These are phyloP conservation scores for Artomyces pyxidatus DNA, from an alignment of 768 basidiomycete genomes.

Conservation along the genomic window DNA sequence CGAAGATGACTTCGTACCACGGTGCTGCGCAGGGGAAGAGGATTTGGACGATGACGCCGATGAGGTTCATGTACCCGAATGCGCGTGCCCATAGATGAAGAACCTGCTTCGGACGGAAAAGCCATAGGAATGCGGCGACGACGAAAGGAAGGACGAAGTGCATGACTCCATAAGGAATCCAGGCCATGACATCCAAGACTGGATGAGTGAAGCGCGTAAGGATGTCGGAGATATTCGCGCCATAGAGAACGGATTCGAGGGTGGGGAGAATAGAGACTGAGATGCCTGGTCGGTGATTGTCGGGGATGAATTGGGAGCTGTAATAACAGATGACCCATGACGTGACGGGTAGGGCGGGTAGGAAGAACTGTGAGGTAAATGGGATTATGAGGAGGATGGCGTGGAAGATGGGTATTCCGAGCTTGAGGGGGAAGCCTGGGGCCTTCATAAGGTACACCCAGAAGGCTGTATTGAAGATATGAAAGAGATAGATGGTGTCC, in stretches of 20 bases:
- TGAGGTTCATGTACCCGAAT: constrained; percentile 90
- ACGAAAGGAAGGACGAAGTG: constrained; percentile 88
- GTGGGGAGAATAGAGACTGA: constrained; percentile 92
- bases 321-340: constrained; percentile 84
- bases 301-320: constrained; percentile 79
- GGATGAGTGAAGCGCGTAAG: constrained; percentile 93
- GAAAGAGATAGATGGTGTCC: constrained; percentile 59
- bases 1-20: constrained; percentile 97
- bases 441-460: constrained; percentile 68
- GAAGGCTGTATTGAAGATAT: constrained; percentile 52
- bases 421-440: constrained; percentile 65
- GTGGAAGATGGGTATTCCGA: constrained; percentile 71
- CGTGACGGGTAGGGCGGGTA: constrained; percentile 82
- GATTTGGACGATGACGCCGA: constrained; percentile 83
- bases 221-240: constrained; percentile 96
- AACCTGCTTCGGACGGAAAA: constrained; percentile 74
- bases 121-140: constrained; percentile 80
- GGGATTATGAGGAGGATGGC: constrained; percentile 65
- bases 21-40: constrained; percentile 90
- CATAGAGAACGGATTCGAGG: constrained; percentile 90
- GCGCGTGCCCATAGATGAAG: constrained; percentile 80
- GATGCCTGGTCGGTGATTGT: constrained; percentile 65
- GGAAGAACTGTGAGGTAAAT: constrained; percentile 83
- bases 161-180: constrained; percentile 93
- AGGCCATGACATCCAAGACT: constrained; percentile 85